Evolutionary conservation across 1,284 basidiomycete genomes (phyloP).

Genomic region (Fistulinella cinereoalba): DNA sequence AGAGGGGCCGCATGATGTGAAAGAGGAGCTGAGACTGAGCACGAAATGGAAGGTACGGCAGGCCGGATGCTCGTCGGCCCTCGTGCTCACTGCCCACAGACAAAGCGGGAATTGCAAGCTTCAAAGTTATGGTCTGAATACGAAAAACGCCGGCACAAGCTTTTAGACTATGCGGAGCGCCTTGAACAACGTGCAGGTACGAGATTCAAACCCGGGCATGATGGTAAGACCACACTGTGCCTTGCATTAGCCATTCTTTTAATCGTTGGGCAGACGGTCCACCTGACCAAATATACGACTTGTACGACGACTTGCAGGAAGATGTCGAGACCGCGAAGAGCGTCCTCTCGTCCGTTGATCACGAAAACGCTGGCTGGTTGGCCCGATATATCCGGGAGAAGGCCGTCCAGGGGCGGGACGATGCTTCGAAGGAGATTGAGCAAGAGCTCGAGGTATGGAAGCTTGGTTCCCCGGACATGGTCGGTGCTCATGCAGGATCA

Average conservation of each 20-base stretch:
- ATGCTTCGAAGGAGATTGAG: slow-evolving; percentile 59
- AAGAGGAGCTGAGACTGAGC: slow-evolving; percentile 61
- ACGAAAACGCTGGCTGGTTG: slow-evolving; percentile 60
- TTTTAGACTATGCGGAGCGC: slow-evolving; percentile 54
- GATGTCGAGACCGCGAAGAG: slow-evolving; percentile 44
- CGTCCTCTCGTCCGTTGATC: slow-evolving; percentile 42
- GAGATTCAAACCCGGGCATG: slow-evolving; percentile 39
- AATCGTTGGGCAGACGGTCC: slow-evolving; percentile 41
- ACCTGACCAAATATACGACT: slow-evolving; percentile 58
- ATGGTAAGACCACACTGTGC: slow-evolving; percentile 52
- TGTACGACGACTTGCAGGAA: slow-evolving; percentile 62
- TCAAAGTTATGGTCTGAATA: slow-evolving; percentile 51
- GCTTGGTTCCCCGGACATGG: neutral
- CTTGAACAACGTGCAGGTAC: slow-evolving; percentile 52
- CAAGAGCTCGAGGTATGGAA: slow-evolving; percentile 61
- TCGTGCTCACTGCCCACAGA: slow-evolving; percentile 35
- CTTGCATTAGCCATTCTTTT: no score
- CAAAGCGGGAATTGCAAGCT: slow-evolving; percentile 51
- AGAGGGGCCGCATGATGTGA: slow-evolving; percentile 64
- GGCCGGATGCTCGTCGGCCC: neutral
- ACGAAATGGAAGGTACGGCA: slow-evolving; percentile 69
- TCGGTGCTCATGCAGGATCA: slow-evolving; percentile 32
- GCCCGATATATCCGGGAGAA: slow-evolving; percentile 54
- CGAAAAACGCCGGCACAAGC: slow-evolving; percentile 49
- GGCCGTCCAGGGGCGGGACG: slow-evolving; percentile 49